These are phyloP conservation scores for Fusarium fracticaudum DNA, from an alignment of 2,329 filamentous ascomycete genomes.

Conservation along the genomic window DNA sequence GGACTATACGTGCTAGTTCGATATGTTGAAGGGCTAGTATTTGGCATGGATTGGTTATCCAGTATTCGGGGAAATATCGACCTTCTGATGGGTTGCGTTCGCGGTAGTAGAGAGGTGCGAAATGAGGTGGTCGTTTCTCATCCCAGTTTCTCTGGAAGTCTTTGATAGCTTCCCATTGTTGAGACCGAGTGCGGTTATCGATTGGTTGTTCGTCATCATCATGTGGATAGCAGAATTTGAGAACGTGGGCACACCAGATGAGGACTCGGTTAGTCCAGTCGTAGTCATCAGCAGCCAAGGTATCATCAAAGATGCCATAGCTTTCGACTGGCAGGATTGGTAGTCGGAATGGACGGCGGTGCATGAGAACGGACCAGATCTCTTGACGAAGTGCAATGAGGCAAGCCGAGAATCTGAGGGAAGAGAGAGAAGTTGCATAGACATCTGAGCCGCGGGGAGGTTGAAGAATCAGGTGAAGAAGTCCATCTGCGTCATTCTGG, in stretches of 20 bases:
- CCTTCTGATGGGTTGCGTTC: slow-evolving; percentile 10
- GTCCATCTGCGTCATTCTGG: background rate
- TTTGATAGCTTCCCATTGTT: background rate
- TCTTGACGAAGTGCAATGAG: background rate
- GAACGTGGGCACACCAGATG: background rate
- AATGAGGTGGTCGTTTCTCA: background rate
- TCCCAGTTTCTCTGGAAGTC: background rate
- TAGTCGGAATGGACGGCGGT: background rate
- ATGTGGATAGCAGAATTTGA: background rate
- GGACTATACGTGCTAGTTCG: slow-evolving; percentile 21
- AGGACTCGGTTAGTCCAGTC: background rate
- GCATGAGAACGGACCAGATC: rapidly evolving
- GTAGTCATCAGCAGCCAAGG: background rate
- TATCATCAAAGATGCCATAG: background rate
- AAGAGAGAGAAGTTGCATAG: background rate
- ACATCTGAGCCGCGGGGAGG: background rate
- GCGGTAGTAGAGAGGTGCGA: slow-evolving; percentile 9
- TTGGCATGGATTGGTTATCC: slow-evolving; percentile 20
- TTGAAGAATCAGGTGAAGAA: background rate
- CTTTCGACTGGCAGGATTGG: rapidly evolving
- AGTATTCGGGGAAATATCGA: slow-evolving; percentile 9
- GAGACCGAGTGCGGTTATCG: background rate
- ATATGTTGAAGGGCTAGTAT: slow-evolving; percentile 26
- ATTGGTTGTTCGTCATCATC: rapidly evolving
- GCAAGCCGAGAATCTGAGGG: rapidly evolving